phyloP scores from a whole-genome alignment of 2,329 filamentous ascomycete species.

The Diaporthe aspalathi region DNA sequence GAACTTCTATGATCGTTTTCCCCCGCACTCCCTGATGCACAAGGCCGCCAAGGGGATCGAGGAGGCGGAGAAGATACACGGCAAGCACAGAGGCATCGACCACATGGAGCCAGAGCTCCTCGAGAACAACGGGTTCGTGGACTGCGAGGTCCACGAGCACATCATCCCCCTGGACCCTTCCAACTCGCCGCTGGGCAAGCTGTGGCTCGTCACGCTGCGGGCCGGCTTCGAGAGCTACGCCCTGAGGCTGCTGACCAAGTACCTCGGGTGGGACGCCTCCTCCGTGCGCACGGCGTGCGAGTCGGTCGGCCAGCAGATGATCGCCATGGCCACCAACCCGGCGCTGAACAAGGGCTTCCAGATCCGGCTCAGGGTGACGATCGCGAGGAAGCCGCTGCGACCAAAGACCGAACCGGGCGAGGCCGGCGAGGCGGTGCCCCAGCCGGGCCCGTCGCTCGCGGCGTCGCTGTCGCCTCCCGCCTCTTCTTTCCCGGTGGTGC shows the following conservation, averaged over 20 bases:
- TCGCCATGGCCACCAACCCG: conserved; percentile 59
- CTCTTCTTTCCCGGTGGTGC: background rate
- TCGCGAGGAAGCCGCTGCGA: conserved; percentile 60
- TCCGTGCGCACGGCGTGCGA: conserved; percentile 61
- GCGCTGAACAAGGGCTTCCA: conserved; percentile 56
- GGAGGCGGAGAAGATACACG: conserved; percentile 57
- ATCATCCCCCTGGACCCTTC: conserved; percentile 59
- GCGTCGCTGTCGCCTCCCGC: conserved; percentile 1
- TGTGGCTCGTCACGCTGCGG: conserved; percentile 64
- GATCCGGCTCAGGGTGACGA: conserved; percentile 60
- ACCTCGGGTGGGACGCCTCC: conserved; percentile 64
- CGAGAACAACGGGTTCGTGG: conserved; percentile 62
- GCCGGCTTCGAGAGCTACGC: conserved; percentile 62
- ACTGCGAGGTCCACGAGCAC: conserved; percentile 60
- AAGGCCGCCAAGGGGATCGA: conserved; percentile 54
- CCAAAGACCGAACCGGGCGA: conserved; percentile 16
- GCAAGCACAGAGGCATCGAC: conserved; percentile 56
- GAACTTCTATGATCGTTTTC: conserved; percentile 55
- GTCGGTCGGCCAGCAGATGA: conserved; percentile 60
- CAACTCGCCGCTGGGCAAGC: conserved; percentile 61
- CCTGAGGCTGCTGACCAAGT: conserved; percentile 63
- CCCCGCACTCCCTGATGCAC: conserved; percentile 58
- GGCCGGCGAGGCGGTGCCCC: background rate
- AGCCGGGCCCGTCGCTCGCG: background rate
- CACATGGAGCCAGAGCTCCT: conserved; percentile 60